Percentiles rank a stretch among this genome's conserved stretches.
Conservation (phyloP, 768 basidiomycete species). For the Boletus tylopilopsis region DNA sequence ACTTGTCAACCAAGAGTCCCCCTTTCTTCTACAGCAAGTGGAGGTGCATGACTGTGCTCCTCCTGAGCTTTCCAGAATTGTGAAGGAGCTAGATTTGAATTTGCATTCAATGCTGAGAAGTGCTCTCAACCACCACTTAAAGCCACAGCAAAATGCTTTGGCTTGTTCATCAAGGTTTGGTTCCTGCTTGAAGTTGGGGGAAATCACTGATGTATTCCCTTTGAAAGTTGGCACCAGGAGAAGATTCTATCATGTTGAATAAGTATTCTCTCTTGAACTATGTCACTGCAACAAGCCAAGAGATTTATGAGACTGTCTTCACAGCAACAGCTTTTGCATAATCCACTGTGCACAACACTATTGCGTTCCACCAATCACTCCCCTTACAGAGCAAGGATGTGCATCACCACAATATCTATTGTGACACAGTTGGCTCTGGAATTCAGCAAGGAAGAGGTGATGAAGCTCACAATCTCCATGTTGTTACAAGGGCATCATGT, state of each 20-base stretch:
- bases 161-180: constrained; percentile 77
- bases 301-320: constrained; percentile 55
- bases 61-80: no score
- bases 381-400: constrained; percentile 58
- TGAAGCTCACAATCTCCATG: constrained; percentile 88
- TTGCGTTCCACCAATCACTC: constrained; percentile 39
- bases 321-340: constrained; percentile 39
- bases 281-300: constrained; percentile 80
- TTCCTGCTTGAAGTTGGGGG: not conserved
- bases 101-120: constrained; percentile 70
- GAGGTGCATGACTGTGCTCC: no score
- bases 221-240: constrained; percentile 71
- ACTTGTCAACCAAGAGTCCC: no score
- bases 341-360: constrained; percentile 36
- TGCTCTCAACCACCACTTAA: constrained; percentile 74
- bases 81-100: no score
- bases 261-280: constrained; percentile 96
- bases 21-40: no score
- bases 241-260: constrained; percentile 89
- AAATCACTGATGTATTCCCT: constrained; percentile 5
- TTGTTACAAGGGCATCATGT: constrained; percentile 80
- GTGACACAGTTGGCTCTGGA: constrained; percentile 86
- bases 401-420: constrained; percentile 88
- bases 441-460: constrained; percentile 84
- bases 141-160: constrained; percentile 87